Percentiles rank a stretch among this genome's conserved stretches.
These are phyloP conservation scores for Stromatinia cepivora DNA, from an alignment of 2,329 filamentous ascomycete genomes.

Conservation along the genomic window DNA sequence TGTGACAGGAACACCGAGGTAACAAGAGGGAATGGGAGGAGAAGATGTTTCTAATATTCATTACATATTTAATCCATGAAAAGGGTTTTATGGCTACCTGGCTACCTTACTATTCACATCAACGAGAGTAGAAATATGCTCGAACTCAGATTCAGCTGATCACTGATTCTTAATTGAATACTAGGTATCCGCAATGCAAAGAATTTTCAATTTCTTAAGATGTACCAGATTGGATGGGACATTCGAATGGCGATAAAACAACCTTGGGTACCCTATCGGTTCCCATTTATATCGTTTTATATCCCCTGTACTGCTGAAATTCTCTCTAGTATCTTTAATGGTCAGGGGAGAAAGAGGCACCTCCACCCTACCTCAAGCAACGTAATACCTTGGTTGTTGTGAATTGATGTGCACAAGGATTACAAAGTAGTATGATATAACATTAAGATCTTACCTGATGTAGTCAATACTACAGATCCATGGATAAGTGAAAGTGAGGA, in stretches of 20 bases:
- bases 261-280: background rate
- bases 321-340: background rate
- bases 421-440: background rate
- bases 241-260: background rate
- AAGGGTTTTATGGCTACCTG: background rate
- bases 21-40: background rate
- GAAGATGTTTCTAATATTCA: background rate
- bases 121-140: background rate
- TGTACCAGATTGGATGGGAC: background rate
- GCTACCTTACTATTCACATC: background rate
- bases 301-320: slow-evolving; percentile 15
- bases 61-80: slow-evolving; percentile 4
- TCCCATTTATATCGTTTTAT: background rate
- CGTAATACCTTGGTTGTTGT: background rate
- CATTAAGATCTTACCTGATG: background rate
- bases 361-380: slow-evolving; percentile 1
- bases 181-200: background rate
- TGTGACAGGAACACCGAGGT: slow-evolving; percentile 13
- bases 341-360: background rate
- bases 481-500: background rate
- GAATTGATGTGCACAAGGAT: slow-evolving; percentile 13
- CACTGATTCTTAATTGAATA: background rate
- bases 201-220: background rate
- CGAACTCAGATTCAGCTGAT: slow-evolving; percentile 1
- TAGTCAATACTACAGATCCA: background rate